Base-by-base conservation (phyloP, 2,329 filamentous ascomycete species). In the Diaporthe helianthi region DNA sequence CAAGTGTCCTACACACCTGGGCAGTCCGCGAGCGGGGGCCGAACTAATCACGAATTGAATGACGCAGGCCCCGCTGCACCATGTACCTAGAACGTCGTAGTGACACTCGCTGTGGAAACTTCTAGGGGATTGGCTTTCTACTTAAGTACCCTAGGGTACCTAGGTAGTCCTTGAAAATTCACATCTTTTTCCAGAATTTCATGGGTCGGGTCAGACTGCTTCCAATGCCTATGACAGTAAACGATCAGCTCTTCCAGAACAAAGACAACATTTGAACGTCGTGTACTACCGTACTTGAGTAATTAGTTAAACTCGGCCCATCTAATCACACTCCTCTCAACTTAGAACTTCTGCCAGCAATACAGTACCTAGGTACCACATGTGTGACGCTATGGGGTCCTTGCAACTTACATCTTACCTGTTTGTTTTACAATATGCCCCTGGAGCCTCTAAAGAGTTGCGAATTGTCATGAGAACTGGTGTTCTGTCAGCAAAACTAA, bases 11-110 rank as follows among this genome's bases (percentile, higher is more conserved):
- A 55, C 64, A n/a, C n/a, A n/a, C n/a, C n/a, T n/a, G n/a, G n/a
- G n/a, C n/a, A n/a, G n/a, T n/a, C n/a, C n/a, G 46, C n/a, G 64
- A 47, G 51, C 38, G 52, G 64, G 63, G 64, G 51, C 24, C 26
- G 33, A 47, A 7, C 26, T 22, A n/a, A 8, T 13, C 17, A 38
- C 36, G 17, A 5, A 2, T 9, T n/a, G 10, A 61, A 49, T 61
- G 58, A 47, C 58, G 19, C 38, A 15, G 2, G 13, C 29, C 44
- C 58, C 58, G 44, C 58, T 22, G 41, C 41, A 46, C 17, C 5
- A 7, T 13, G 15, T 15, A 22, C 24, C 12, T 44, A 47, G n/a
- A 47, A 47, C 12, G 22, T 19, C 13, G 4, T 8, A 9, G 17
- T n/a, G 9, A 26, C 24, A 3, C 15, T 58, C 26, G 7, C 8